Base-by-base conservation (phyloP, 768 basidiomycete species). In the Lactifluus hygrophoroides region DNA sequence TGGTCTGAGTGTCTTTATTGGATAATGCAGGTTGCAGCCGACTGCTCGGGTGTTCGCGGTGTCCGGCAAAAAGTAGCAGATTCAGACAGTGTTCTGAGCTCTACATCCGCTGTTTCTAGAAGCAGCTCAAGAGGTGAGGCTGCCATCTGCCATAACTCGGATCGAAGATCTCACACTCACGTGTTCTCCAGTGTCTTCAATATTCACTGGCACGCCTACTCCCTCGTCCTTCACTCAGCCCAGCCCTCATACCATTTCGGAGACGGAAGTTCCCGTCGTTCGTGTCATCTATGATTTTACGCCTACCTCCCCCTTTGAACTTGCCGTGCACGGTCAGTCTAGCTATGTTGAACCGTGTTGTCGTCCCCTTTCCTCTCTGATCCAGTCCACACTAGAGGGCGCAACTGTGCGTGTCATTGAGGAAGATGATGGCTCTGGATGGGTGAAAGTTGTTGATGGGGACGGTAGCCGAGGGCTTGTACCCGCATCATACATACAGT, bases 361-460 rank as follows among this genome's bases (percentile, higher is more conserved):
- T n/a, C n/a, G 50, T 25, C 43, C 37, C 9, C 32, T 30, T 40
- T 34, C 56, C 35, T 34, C 43, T 35, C 46, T 56, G 48, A 42
- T 16, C n/a, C 8, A 17, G n/a, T 23, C 8, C n/a, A 16, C 35
- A 28, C 64, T 68, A 86, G 89, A 88, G 72, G 88, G 86, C 27
- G 69, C 73, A 38, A 69, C 67, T 4, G 84, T 94, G 16, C 76
- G 77, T 56, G 75, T 94, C 38, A 67, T 89, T 19, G 90, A 93
- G 67, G 80, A 83, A 60, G 89, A 93, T 60, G 90, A 91, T 64
- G 89, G 88, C 11, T 89, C 88, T 16, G 90, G 90, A 2, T 92
- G 90, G 90, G 80, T 87, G 11, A 92, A 92, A 68, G 86, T 91
- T 9, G 69, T 71, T 23, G 78, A 86, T 66, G 66, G 71, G 38